Evolutionary conservation across 495 filamentous ascomycete species (phyloP).

Genomic region (Talaromyces liani): DNA sequence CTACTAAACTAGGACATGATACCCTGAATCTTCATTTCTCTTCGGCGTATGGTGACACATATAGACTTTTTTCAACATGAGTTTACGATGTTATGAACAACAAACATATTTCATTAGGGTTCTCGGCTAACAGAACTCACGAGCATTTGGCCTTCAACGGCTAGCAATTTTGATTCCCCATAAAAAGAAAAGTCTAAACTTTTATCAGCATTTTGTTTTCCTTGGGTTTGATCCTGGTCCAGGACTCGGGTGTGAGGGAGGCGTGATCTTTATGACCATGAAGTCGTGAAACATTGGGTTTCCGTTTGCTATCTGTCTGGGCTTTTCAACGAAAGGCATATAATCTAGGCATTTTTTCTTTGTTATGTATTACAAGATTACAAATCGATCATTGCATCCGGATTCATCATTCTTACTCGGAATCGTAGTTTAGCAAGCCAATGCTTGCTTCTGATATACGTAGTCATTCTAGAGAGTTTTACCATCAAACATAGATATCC

Average conservation of each 20-base stretch:
- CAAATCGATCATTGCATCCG: neutral
- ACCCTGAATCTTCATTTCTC: constrained; percentile 22
- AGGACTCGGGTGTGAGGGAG: constrained; percentile 1
- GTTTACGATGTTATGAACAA: constrained; percentile 56
- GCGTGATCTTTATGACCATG: neutral
- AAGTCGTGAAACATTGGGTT: neutral
- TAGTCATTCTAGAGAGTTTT: too few species aligned
- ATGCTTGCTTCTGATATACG: neutral
- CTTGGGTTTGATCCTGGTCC: neutral
- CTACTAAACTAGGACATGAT: constrained; percentile 35
- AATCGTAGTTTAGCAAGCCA: neutral
- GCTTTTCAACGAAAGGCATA: neutral
- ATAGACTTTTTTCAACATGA: constrained; percentile 55
- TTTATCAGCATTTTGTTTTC: constrained; percentile 22
- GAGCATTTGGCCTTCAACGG: constrained; percentile 62
- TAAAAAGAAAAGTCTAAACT: constrained; percentile 38
- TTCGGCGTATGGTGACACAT: constrained; percentile 33
- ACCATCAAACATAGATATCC: too few species aligned
- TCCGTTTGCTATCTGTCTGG: neutral
- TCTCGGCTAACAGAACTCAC: constrained; percentile 40
- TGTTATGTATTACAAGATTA: constrained; percentile 2
- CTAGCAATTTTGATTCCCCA: constrained; percentile 18
- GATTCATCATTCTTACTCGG: neutral
- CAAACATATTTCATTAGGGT: constrained; percentile 28
- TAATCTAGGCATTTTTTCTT: neutral